phyloP scores from a whole-genome alignment of 306 rosid genomes.

The Carpinus fangiana region DNA sequence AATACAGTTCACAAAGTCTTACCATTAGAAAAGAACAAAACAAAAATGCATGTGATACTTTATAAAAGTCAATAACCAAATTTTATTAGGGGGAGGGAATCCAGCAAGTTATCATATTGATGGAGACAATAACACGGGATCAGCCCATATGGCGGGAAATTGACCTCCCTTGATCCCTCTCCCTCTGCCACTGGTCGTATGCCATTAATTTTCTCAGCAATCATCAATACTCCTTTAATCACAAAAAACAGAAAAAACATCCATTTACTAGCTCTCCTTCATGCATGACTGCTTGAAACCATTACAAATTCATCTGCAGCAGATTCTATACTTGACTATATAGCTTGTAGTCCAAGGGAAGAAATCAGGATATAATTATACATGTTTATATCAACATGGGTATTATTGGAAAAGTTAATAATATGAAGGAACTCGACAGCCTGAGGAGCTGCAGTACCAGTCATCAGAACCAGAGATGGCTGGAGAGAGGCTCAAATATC shows the following conservation, averaged over 20 bases:
- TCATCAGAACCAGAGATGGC: background rate
- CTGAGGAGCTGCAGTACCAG: slow-evolving; percentile 14
- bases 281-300: background rate
- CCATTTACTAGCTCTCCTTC: background rate
- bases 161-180: background rate
- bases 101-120: too few relatives aligned
- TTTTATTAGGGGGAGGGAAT: too few relatives aligned
- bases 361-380: slow-evolving; percentile 16
- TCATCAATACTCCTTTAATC: too few relatives aligned
- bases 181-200: background rate
- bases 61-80: too few relatives aligned
- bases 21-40: too few relatives aligned
- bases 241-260: background rate
- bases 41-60: too few relatives aligned
- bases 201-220: background rate
- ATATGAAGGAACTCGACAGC: slow-evolving; percentile 19
- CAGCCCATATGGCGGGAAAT: background rate
- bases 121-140: background rate
- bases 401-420: slow-evolving; percentile 36
- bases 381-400: slow-evolving; percentile 29
- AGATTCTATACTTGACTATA: slow-evolving; percentile 32
- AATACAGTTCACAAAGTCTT: too few relatives aligned
- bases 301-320: slow-evolving; percentile 2
- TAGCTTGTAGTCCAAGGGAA: slow-evolving; percentile 32
- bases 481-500: slow-evolving; percentile 2